Conservation (phyloP, 768 basidiomycete genomes). For the Dioszegia crocea region DNA sequence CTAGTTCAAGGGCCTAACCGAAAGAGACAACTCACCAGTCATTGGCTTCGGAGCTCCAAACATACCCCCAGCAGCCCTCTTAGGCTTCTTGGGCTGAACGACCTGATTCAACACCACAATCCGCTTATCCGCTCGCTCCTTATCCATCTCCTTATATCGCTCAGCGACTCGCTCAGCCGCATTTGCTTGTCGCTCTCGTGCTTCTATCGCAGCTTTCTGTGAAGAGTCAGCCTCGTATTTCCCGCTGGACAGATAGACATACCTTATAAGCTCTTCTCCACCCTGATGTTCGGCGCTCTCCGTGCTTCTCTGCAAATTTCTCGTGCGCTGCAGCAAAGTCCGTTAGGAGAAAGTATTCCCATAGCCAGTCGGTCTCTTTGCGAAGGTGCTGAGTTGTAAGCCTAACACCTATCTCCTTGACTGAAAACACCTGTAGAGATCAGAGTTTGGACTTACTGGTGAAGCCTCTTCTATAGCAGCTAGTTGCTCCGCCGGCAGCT, state of each 20-base stretch:
- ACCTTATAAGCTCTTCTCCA: constrained; percentile 42
- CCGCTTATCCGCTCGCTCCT: constrained; percentile 27
- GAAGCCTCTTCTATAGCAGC: constrained; percentile 28
- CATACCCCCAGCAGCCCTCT: background rate
- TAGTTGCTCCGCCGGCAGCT: constrained; percentile 32
- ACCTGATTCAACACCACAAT: constrained; percentile 33
- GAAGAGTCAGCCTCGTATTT: background rate
- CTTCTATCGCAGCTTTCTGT: constrained; percentile 37
- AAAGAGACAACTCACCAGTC: constrained; percentile 3
- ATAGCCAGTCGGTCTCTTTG: constrained; percentile 44
- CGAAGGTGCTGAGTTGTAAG: constrained; percentile 24
- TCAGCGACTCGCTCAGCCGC: constrained; percentile 27
- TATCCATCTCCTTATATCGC: constrained; percentile 34
- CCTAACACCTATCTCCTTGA: background rate
- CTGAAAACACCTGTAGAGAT: background rate
- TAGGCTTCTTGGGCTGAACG: constrained; percentile 15
- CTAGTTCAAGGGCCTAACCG: background rate
- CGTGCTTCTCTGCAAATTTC: constrained; percentile 19
- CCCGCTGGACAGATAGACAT: background rate
- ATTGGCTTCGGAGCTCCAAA: background rate
- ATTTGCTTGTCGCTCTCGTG: constrained; percentile 17
- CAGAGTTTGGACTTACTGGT: constrained; percentile 21
- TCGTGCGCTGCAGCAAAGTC: constrained; percentile 32
- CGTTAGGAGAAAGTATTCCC: constrained; percentile 28
- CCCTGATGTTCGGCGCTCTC: constrained; percentile 27